Conservation (phyloP, 148 eudicot genomes). For the Chenopodium quinoa region DNA sequence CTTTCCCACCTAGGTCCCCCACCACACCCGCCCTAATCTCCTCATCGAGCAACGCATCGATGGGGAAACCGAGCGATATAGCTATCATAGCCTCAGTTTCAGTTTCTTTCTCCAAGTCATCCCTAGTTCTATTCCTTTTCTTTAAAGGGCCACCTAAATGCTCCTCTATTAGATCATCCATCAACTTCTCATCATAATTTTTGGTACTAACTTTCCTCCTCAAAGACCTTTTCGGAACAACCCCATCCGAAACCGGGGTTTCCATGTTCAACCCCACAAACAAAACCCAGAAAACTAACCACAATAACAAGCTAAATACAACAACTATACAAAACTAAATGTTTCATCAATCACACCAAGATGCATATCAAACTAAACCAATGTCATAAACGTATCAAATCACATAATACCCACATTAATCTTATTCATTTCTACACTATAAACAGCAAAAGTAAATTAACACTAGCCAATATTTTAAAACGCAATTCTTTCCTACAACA, state of each 20-base stretch:
- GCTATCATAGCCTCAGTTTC: slow-evolving; percentile 90
- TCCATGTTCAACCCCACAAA: slow-evolving; percentile 25
- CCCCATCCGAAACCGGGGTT: slow-evolving; percentile 42
- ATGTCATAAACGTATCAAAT: background rate
- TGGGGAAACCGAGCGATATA: slow-evolving; percentile 83
- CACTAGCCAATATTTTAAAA: background rate
- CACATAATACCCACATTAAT: background rate
- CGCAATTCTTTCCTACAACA: background rate
- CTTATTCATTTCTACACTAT: background rate
- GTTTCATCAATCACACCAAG: slow-evolving; percentile 14
- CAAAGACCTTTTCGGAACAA: slow-evolving; percentile 46
- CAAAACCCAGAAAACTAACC: background rate
- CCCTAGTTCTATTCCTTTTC: slow-evolving; percentile 59
- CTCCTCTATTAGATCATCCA: slow-evolving; percentile 76
- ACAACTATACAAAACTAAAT: background rate
- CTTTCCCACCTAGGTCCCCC: slow-evolving; percentile 65
- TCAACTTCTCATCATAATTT: slow-evolving; percentile 77
- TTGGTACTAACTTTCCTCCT: slow-evolving; percentile 54
- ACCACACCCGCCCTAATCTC: slow-evolving; percentile 87
- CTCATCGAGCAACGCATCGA: slow-evolving; percentile 73
- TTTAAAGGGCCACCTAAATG: slow-evolving; percentile 61
- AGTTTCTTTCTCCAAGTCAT: slow-evolving; percentile 84
- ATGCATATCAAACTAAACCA: background rate
- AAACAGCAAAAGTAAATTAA: background rate
- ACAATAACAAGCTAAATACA: slow-evolving; percentile 8